These are phyloP conservation scores for Pycnococcus provasolii DNA, from an alignment of 139 green algal genomes.

Conservation along the genomic window DNA sequence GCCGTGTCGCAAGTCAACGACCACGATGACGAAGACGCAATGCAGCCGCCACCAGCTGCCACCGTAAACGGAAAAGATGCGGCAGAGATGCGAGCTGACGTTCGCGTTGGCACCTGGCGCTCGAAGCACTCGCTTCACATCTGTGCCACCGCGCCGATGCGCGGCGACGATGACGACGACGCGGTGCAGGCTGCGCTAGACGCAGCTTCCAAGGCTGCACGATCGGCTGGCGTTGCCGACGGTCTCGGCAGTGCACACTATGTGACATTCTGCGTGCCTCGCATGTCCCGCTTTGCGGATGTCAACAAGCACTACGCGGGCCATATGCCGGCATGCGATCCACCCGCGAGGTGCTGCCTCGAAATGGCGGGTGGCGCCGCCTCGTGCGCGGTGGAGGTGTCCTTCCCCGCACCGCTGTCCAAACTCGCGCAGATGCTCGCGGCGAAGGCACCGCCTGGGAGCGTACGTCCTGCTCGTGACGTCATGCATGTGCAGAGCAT, in stretches of 20 bases:
- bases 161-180: background rate
- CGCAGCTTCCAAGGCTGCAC: slow-evolving; percentile 1
- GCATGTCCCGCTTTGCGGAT: slow-evolving; percentile 78
- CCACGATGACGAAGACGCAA: too few relatives aligned
- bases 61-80: slow-evolving; percentile 1
- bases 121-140: background rate
- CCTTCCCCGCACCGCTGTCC: background rate
- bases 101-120: background rate
- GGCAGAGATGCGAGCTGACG: background rate
- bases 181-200: background rate
- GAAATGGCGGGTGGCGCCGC: slow-evolving; percentile 41
- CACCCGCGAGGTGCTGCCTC: slow-evolving; percentile 72
- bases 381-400: slow-evolving; percentile 41
- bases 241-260: background rate
- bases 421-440: too few relatives aligned
- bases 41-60: background rate
- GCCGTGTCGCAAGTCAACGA: too few relatives aligned
- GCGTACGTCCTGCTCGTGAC: too few relatives aligned
- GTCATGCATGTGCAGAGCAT: slow-evolving; percentile 90
- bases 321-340: slow-evolving; percentile 46
- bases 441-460: too few relatives aligned
- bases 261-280: slow-evolving; percentile 69
- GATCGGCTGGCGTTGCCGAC: background rate
- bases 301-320: slow-evolving; percentile 72
- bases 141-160: background rate